phyloP scores from a whole-genome alignment of 805 yeast genomes.

The Teunomyces panamensis region DNA sequence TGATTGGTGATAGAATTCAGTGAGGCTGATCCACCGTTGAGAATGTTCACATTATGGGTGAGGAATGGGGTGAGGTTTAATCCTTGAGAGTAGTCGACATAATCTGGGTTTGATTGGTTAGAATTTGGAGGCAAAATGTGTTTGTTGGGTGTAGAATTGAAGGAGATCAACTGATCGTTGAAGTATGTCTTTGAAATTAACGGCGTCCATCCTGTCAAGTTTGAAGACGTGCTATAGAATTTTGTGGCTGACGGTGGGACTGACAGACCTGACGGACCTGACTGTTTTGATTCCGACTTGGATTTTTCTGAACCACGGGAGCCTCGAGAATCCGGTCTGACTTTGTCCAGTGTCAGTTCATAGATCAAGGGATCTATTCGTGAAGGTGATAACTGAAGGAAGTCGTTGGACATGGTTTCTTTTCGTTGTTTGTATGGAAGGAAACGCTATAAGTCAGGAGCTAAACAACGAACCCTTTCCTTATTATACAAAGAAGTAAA shows the following conservation, averaged over 20 bases:
- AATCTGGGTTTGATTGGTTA: slow-evolving; percentile 13
- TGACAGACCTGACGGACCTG: slow-evolving; percentile 2
- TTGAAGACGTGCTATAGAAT: slow-evolving; percentile 11
- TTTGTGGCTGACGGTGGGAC: slow-evolving; percentile 23
- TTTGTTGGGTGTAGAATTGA: slow-evolving; percentile 37
- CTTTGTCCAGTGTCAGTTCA: slow-evolving; percentile 3
- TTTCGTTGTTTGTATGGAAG: neutral
- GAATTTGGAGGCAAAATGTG: slow-evolving; percentile 15
- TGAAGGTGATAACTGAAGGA: slow-evolving; percentile 36
- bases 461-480: neutral
- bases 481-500: neutral
- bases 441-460: neutral
- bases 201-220: slow-evolving; percentile 43
- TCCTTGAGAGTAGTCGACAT: slow-evolving; percentile 31
- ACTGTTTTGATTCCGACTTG: neutral
- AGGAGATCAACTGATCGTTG: slow-evolving; percentile 31
- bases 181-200: slow-evolving; percentile 35
- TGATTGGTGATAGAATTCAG: slow-evolving; percentile 19
- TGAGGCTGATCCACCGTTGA: slow-evolving; percentile 13
- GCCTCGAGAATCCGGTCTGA: neutral
- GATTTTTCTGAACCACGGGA: slow-evolving; percentile 1
- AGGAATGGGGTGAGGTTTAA: slow-evolving; percentile 42
- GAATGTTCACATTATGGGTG: slow-evolving; percentile 30
- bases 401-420: slow-evolving; percentile 24
- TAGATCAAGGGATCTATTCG: slow-evolving; percentile 36